These are phyloP conservation scores for Aegilops sharonensis DNA, from an alignment of 176 grass and related monocot genomes.

Conservation along the genomic window DNA sequence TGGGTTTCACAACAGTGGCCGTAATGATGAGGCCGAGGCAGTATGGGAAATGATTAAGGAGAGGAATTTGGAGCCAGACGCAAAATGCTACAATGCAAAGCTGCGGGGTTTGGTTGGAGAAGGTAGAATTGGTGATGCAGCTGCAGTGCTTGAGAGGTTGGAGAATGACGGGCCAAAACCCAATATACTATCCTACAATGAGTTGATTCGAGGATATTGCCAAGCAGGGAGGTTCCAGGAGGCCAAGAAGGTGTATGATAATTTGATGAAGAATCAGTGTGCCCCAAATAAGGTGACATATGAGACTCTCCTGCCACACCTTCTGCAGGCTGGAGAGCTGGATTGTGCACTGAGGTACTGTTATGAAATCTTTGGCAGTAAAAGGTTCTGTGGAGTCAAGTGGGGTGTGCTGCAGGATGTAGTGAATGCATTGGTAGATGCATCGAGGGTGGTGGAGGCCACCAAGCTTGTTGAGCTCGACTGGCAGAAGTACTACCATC, in stretches of 20 bases:
- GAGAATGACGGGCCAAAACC: constrained; percentile 49
- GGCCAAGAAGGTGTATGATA: constrained; percentile 42
- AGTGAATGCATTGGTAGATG: too few species aligned
- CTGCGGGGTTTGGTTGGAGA: constrained; percentile 42
- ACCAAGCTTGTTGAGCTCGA: constrained; percentile 27
- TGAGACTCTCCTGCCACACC: constrained; percentile 40
- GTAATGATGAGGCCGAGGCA: constrained; percentile 20
- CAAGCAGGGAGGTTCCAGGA: constrained; percentile 45
- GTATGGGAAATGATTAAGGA: constrained; percentile 61
- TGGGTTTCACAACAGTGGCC: constrained; percentile 30
- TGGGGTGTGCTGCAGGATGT: too few species aligned
- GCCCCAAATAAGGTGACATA: constrained; percentile 43
- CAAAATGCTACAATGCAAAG: constrained; percentile 54
- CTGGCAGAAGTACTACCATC: constrained; percentile 30
- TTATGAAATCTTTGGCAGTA: constrained; percentile 33
- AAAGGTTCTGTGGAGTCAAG: background rate
- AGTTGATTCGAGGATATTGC: constrained; percentile 46
- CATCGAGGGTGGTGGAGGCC: constrained; percentile 26
- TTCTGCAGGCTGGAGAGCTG: constrained; percentile 46
- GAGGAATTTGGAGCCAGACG: constrained; percentile 38
- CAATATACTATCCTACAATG: constrained; percentile 53
- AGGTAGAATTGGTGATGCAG: constrained; percentile 38
- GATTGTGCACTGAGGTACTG: constrained; percentile 47
- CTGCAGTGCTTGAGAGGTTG: constrained; percentile 50
- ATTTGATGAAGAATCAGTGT: constrained; percentile 43